Percentiles rank a stretch among this genome's conserved stretches.
Evolutionary conservation across 2,329 filamentous ascomycete genomes (phyloP).

Genomic region (Cadophora gregata): DNA sequence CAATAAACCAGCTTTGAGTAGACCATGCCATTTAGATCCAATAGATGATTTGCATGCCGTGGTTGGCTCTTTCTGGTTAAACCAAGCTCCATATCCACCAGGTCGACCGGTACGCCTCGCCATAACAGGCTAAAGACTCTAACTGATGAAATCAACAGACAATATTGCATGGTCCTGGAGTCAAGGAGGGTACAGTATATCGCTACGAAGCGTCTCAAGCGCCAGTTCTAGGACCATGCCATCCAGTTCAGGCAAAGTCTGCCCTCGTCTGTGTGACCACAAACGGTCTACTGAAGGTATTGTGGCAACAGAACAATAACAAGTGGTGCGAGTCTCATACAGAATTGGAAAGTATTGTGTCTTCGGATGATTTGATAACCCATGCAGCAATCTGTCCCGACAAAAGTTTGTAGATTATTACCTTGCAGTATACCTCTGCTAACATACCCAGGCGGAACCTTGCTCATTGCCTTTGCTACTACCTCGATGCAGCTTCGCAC

Average conservation of each 20-base stretch:
- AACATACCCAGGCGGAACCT: slow-evolving; percentile 46
- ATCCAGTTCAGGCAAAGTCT: slow-evolving; percentile 73
- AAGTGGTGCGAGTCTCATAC: slow-evolving; percentile 74
- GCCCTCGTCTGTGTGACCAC: slow-evolving; percentile 79
- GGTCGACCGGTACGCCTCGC: slow-evolving; percentile 39
- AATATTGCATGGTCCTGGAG: slow-evolving; percentile 63
- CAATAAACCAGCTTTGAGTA: slow-evolving; percentile 70
- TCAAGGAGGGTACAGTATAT: slow-evolving; percentile 67
- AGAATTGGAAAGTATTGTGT: slow-evolving; percentile 76
- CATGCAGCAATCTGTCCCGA: slow-evolving; percentile 80
- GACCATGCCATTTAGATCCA: slow-evolving; percentile 69
- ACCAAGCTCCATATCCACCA: slow-evolving; percentile 38
- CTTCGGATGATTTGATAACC: slow-evolving; percentile 77
- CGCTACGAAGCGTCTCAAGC: slow-evolving; percentile 71
- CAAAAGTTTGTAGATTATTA: slow-evolving; percentile 59
- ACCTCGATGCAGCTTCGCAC: slow-evolving; percentile 75
- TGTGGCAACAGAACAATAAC: slow-evolving; percentile 77
- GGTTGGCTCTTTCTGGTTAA: slow-evolving; percentile 86
- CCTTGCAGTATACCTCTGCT: slow-evolving; percentile 7
- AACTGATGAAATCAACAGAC: slow-evolving; percentile 45
- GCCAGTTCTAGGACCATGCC: slow-evolving; percentile 72
- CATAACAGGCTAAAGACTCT: background rate
- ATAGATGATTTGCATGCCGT: slow-evolving; percentile 77
- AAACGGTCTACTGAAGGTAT: slow-evolving; percentile 74
- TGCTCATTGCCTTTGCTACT: slow-evolving; percentile 72